These are phyloP conservation scores for Mucor circinelloides DNA, from an alignment of 371 early-diverging fungal species.

Conservation along the genomic window DNA sequence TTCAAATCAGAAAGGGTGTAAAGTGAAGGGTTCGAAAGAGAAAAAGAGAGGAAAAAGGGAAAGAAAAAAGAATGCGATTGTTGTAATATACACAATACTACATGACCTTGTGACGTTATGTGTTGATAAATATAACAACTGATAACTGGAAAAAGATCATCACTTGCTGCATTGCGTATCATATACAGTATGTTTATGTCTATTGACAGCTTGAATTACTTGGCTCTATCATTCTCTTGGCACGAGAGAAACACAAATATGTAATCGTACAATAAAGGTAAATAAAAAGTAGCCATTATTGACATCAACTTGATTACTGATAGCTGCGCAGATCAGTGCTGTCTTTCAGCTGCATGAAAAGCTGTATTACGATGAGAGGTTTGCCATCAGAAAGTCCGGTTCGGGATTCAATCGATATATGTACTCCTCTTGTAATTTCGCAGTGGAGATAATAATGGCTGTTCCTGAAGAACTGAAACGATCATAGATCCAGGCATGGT, in stretches of 20 bases:
- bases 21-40: not conserved
- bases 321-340: no score
- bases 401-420: not conserved
- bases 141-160: not conserved
- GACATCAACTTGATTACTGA: not conserved
- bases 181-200: not conserved
- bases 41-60: not conserved
- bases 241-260: no score
- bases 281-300: not conserved
- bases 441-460: no score
- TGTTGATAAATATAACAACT: not conserved
- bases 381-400: not conserved
- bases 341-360: not conserved
- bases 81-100: not conserved
- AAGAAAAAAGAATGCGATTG: not conserved
- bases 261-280: not conserved
- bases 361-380: not conserved
- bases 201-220: not conserved
- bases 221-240: not conserved
- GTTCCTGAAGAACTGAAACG: not conserved
- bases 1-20: not conserved
- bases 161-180: not conserved
- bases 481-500: not conserved
- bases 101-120: conserved; percentile 4
- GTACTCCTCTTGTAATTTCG: not conserved